phyloP scores from a whole-genome alignment of 2,329 filamentous ascomycete genomes.

The Hypoxylon sp. region DNA sequence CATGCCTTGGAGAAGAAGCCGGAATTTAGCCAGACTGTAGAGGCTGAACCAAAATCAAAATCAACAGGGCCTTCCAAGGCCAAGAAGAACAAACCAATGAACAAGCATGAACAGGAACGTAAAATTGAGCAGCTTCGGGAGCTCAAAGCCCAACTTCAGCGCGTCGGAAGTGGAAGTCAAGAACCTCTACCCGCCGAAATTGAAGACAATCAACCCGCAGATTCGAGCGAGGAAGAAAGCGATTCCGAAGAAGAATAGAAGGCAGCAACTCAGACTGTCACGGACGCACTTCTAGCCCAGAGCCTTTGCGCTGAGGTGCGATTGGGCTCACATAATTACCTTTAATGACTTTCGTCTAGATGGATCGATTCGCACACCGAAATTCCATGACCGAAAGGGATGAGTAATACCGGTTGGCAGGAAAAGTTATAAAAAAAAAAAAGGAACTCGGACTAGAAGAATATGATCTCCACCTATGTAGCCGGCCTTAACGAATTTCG shows the following conservation, averaged over 20 bases:
- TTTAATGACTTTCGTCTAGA: constrained; percentile 11
- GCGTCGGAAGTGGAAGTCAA: constrained; percentile 60
- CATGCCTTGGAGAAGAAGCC: constrained; percentile 52
- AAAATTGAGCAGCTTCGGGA: constrained; percentile 73
- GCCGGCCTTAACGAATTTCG: constrained; percentile 1
- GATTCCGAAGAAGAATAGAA: constrained; percentile 51
- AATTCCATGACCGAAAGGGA: neutral
- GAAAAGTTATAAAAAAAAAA: neutral
- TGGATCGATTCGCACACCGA: neutral
- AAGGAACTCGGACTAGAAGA: constrained; percentile 22
- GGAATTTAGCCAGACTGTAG: constrained; percentile 46
- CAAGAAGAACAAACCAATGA: constrained; percentile 84
- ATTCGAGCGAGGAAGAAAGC: constrained; percentile 48
- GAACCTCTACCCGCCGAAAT: constrained; percentile 47
- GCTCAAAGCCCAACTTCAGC: constrained; percentile 65
- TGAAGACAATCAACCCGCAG: constrained; percentile 43
- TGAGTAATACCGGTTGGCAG: neutral
- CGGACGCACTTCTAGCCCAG: neutral
- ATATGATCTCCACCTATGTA: constrained; percentile 26
- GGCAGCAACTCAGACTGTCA: neutral
- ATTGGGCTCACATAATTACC: constrained; percentile 4
- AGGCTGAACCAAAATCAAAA: constrained; percentile 45
- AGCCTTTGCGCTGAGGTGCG: neutral
- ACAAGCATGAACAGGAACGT: constrained; percentile 76
- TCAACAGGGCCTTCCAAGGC: constrained; percentile 62